A percentile compares a stretch with the other conserved stretches of the same genome.
Conservation (phyloP, 2,329 filamentous ascomycete species). For the Beauveria pseudobassiana region DNA sequence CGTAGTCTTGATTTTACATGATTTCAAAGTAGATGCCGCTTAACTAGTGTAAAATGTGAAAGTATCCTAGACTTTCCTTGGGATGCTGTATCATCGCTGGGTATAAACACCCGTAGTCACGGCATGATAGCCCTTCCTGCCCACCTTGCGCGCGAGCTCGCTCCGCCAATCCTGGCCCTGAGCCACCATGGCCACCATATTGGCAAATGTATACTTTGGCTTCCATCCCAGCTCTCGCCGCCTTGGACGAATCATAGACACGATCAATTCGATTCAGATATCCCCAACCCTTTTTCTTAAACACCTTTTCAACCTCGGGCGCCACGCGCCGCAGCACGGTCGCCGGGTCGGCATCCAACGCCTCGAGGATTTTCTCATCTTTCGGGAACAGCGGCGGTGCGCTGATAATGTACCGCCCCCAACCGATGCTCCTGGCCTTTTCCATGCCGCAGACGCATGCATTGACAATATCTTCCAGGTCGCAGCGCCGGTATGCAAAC, state of each 20-base stretch:
- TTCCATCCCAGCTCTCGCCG: conserved; percentile 33
- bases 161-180: conserved; percentile 32
- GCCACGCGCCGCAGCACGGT: conserved; percentile 19
- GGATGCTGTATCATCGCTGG: conserved; percentile 16
- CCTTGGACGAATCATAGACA: conserved; percentile 37
- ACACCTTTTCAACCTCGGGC: neutral
- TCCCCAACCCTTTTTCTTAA: conserved; percentile 25
- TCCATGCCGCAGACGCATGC: conserved; percentile 33
- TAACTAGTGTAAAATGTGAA: no score
- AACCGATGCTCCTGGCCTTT: conserved; percentile 25
- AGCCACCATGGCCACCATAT: conserved; percentile 24
- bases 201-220: conserved; percentile 33
- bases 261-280: conserved; percentile 32
- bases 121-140: conserved; percentile 38
- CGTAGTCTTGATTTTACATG: no score
- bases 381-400: conserved; percentile 33
- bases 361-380: conserved; percentile 22
- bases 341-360: conserved; percentile 26
- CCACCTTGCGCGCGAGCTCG: conserved; percentile 30
- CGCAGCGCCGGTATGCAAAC: conserved; percentile 36
- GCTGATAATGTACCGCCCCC: conserved; percentile 36
- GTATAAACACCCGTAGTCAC: conserved; percentile 37
- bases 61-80: no score
- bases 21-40: no score
- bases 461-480: conserved; percentile 35